Base-by-base conservation (phyloP, 768 basidiomycete species). In the Phylloporus scabripes region DNA sequence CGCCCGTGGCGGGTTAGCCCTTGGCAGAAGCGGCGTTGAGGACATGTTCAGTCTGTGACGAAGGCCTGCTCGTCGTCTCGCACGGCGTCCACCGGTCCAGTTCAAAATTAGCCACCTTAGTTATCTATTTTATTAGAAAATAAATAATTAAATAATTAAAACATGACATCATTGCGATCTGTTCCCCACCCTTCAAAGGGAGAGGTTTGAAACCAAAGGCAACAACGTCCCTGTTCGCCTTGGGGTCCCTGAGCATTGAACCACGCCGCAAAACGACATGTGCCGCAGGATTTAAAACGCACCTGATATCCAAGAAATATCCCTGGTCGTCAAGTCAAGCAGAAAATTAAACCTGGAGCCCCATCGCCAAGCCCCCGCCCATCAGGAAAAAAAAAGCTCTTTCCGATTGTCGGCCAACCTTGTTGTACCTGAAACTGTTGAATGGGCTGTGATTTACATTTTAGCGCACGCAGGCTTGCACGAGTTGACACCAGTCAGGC, bases 1-100 rank as follows among this genome's bases (percentile, higher is more conserved):
- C 28, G 52, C 3, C 28, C 21, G 45, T 6, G 54, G 54, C 12
- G 59, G 45, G 23, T 55, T 63, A n/a, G 66, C 57, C 49, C 66
- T 66, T 38, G 67, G 62, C 12, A 69, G 54, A 21, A 69, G 61
- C 6, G 67, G 65, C 15, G 55, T 67, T 1, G 65, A 52, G 14
- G 67, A 56, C 65, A 66, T 68, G 48, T 48, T 45, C 38, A 11
- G 44, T 45, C 15, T 14, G 45, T n/a, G 17, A 44, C 39, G 24
- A 45, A 49, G 20, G 15, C 9, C 20, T 47, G 41, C 48, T 56
- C 61, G 63, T 55, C 51, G 62, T 48, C 21, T 20, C 9, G 23
- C 29, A 31, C 57, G 37, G 18, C 37, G 36, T 20, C n/a, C 7
- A 37, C 36, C 36, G 18, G 43, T 37, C 44, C 29, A 41, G 42